Evolutionary conservation across 2,329 filamentous ascomycete genomes (phyloP), one percentile per base, ranked within the genome.

Genomic region (Aureobasidium sp.): DNA sequence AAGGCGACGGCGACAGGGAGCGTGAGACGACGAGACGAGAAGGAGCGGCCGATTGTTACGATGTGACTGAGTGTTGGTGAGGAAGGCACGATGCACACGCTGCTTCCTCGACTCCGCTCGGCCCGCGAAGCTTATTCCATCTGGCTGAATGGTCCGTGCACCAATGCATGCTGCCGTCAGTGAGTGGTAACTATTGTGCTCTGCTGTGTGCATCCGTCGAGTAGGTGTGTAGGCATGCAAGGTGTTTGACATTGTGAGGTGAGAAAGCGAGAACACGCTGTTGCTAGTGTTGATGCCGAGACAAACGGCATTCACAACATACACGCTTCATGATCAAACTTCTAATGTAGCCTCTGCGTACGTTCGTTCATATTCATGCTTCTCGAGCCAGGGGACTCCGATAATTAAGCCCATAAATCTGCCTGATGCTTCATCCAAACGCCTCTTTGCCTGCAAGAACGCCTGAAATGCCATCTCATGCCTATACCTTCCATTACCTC

Each of bases 401-500:
- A 57, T 46, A 23, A 57, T 57, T 57, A 57, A 44, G 27, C 41
- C 53, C 53, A 32, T 46, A 57, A 57, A 57, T 57, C 53, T 57
- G 41, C 53, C 41, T 57, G 17, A 17, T 57, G 27, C 41, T 57
- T 44, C 39, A 57, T 57, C 53, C 53, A 57, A 57, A 57, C 37
- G 37, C 50, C 50, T 52, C 27, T 32, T n/a, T 41, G 51, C 51
- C 26, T 39, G 37, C 52, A 42, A 55, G 52, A 55, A 55, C 37
- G 52, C 53, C 53, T 34, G 13, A 23, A n/a, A 57, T 57, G 39
- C 53, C 39, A 23, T 46, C n/a, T 36, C 10, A 6, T 55, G 23
- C 29, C n/a, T 29, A 6, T 42, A 15, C 17, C 23, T 44, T 44
- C 42, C 55, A 53, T 46, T 61, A 55, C 61, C 29, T 58, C 61